A percentile compares a stretch with the other conserved stretches of the same genome.
phyloP scores from a whole-genome alignment of 495 filamentous ascomycete species.

The Lineolata rhizophorae region DNA sequence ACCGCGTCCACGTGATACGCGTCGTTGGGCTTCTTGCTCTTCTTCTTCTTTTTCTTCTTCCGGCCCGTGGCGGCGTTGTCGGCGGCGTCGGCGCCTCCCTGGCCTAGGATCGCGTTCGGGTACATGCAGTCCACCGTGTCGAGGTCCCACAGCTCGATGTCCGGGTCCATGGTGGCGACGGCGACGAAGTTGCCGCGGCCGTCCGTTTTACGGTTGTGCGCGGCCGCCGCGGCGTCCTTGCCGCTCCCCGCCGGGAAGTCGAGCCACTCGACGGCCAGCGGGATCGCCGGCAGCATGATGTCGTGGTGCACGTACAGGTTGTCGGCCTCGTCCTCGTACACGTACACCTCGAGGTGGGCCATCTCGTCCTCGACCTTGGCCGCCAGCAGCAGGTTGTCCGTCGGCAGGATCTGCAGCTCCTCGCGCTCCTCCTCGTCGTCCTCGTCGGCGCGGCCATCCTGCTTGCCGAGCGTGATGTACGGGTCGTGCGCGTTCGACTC shows the following conservation, averaged over 20 bases:
- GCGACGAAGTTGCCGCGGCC: conserved; percentile 64
- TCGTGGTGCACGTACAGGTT: conserved; percentile 99
- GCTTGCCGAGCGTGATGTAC: conserved; percentile 72
- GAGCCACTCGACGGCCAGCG: conserved; percentile 87
- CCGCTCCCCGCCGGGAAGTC: conserved; percentile 52
- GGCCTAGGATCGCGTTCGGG: conserved; percentile 89
- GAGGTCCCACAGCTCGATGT: conserved; percentile 97
- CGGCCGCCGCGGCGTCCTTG: conserved; percentile 5
- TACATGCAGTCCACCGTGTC: conserved; percentile 94
- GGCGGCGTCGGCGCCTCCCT: conserved; percentile 32
- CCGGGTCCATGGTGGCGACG: conserved; percentile 89
- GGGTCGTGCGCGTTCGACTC: conserved; percentile 82
- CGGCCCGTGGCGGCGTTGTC: conserved; percentile 24
- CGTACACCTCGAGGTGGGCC: conserved; percentile 87
- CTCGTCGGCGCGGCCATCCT: conserved; percentile 61
- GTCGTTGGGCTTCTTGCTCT: conserved; percentile 67
- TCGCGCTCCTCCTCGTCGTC: conserved; percentile 78
- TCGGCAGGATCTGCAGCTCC: conserved; percentile 78
- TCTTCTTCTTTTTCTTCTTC: conserved; percentile 69
- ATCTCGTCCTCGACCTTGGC: conserved; percentile 94
- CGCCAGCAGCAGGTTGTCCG: conserved; percentile 78
- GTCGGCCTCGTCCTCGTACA: conserved; percentile 83
- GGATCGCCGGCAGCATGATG: conserved; percentile 96
- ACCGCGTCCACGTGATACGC: conserved; percentile 89
- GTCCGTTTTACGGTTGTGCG: conserved; percentile 15